Conservation (phyloP, 2,329 filamentous ascomycete genomes). For the Diaporthe vexans region DNA sequence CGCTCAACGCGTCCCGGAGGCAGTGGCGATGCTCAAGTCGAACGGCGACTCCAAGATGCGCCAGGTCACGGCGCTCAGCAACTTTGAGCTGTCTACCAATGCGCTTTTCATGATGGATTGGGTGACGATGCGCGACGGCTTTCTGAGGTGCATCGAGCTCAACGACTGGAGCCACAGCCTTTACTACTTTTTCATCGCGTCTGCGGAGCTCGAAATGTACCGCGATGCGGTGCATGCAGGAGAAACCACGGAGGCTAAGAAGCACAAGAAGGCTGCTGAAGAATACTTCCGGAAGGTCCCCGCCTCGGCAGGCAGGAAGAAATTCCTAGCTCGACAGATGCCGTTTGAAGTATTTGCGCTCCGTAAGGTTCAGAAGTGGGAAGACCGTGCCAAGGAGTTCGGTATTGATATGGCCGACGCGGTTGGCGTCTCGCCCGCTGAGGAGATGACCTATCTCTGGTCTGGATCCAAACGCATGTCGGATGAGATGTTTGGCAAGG, state of each 20-base stretch:
- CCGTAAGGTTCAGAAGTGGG: slow-evolving; percentile 91
- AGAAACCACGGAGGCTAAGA: slow-evolving; percentile 58
- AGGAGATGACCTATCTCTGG: slow-evolving; percentile 97
- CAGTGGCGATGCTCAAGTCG: slow-evolving; percentile 74
- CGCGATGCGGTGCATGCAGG: slow-evolving; percentile 68
- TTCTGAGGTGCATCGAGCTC: slow-evolving; percentile 80
- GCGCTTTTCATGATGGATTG: slow-evolving; percentile 86
- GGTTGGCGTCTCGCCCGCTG: slow-evolving; percentile 82
- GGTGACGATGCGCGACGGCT: slow-evolving; percentile 78
- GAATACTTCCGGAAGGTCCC: slow-evolving; percentile 80
- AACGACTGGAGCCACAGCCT: slow-evolving; percentile 93
- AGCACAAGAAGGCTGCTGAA: slow-evolving; percentile 75
- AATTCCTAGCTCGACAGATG: slow-evolving; percentile 88
- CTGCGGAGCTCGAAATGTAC: slow-evolving; percentile 85
- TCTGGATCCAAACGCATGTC: slow-evolving; percentile 89
- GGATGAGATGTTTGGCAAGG: slow-evolving; percentile 72
- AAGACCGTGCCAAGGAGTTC: slow-evolving; percentile 78
- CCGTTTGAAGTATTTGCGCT: slow-evolving; percentile 90
- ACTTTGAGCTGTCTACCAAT: slow-evolving; percentile 86
- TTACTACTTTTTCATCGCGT: slow-evolving; percentile 90
- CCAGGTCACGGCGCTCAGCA: slow-evolving; percentile 87
- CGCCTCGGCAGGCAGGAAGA: slow-evolving; percentile 84
- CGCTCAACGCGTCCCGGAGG: slow-evolving; percentile 74
- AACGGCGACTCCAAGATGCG: slow-evolving; percentile 80
- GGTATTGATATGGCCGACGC: slow-evolving; percentile 82